Base-by-base conservation (phyloP, 305 asterid genomes). In the Rubia occidens region DNA sequence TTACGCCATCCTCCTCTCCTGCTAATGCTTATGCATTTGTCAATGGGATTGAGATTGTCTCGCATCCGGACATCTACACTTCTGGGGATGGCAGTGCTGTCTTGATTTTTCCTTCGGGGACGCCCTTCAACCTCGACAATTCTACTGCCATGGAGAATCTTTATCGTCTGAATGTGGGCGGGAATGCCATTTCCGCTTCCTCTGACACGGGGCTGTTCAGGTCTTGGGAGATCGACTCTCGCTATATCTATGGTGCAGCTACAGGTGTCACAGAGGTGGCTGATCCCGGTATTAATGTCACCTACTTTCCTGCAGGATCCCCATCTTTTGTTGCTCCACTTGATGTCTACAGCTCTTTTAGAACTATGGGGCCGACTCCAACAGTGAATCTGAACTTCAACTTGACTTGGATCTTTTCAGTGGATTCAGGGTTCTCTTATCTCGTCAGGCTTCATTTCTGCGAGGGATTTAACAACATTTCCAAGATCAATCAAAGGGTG, bases 381-480 rank as follows among this genome's bases (percentile, higher is more conserved):
- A 11, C 82, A 1, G 82, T 89, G 40, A 91, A 91, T 80, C 45
- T 13, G 71, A 70, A 85, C 5, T 91, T 2, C 85, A 91, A 91
- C 78, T 79, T 91, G 64, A 86, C 89, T 51, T 91, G 97, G 97
- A 58, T 71, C 51, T 86, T 91, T 32, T 49, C 75, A 9, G 81
- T 89, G 24, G 97, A 91, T 72, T 75, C 89, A 0, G 95, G 94
- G 68, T 91, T 89, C 82, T 81, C 83, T 60, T 91, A 91, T 82
- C 86, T 91, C 29, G 91, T 87, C 60, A 82, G 97, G 84, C 97
- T 91, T 71, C 97, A 91, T 78, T 91, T 87, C 80, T 89, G 97
- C 56, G 97, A 91, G 82, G 78, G 80, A 64, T 82, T 85, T 20
- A 75, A 72, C 18, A 40, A 73, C 44, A 77, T 91, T 59, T 44